phyloP scores from a whole-genome alignment of 2,329 filamentous ascomycete genomes.

The Elsinoe batatas region DNA sequence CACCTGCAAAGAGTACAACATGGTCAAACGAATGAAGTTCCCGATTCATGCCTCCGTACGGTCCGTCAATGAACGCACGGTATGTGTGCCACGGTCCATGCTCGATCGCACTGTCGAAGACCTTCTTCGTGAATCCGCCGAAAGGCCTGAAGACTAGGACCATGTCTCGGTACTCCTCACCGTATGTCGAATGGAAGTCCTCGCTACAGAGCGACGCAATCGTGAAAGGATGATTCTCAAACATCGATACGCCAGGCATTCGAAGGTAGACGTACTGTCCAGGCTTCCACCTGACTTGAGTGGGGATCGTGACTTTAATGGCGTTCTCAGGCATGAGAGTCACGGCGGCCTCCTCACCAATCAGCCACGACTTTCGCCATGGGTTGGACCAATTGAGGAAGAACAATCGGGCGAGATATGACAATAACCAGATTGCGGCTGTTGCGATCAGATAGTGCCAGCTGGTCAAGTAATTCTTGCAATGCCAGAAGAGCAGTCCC shows the following conservation, averaged over 20 bases:
- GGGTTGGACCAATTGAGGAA: conserved; percentile 87
- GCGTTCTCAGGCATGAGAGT: conserved; percentile 85
- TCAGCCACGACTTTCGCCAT: conserved; percentile 66
- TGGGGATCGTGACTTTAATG: conserved; percentile 92
- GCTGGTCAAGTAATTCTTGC: conserved; percentile 79
- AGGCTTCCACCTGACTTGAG: conserved; percentile 83
- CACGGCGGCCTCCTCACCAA: conserved; percentile 84
- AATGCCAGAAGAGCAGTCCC: conserved; percentile 89
- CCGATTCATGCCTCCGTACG: conserved; percentile 88
- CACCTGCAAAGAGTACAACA: conserved; percentile 84
- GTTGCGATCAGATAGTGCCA: conserved; percentile 85
- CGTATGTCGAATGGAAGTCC: conserved; percentile 86
- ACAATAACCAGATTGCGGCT: conserved; percentile 65
- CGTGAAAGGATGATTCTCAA: conserved; percentile 94
- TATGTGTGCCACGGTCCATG: conserved; percentile 89
- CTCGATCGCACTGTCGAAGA: conserved; percentile 70
- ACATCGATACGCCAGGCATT: conserved; percentile 82
- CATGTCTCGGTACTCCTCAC: conserved; percentile 78
- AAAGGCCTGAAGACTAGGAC: conserved; percentile 87
- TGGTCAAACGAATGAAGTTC: conserved; percentile 88
- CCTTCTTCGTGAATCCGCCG: conserved; percentile 76
- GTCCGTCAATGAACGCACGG: conserved; percentile 82
- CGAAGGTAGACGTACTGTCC: conserved; percentile 92
- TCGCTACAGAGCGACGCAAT: conserved; percentile 87
- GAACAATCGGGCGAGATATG: conserved; percentile 64